phyloP scores from a whole-genome alignment of 2,329 filamentous ascomycete genomes.

The Monosporascus ibericus region DNA sequence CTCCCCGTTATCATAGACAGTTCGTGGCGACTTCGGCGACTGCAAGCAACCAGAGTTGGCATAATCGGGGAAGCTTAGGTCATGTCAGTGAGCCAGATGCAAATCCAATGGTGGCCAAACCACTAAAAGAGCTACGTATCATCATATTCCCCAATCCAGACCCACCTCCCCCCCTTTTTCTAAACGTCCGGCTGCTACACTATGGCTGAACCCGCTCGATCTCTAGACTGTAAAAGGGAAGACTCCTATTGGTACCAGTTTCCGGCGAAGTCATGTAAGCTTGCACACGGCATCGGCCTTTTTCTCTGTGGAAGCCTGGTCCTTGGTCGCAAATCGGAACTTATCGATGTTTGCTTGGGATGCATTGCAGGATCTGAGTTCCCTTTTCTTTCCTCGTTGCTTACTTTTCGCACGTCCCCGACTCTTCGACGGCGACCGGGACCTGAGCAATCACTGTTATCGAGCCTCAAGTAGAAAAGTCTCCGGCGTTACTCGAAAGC shows the following conservation, averaged over 20 bases:
- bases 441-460: background rate
- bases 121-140: background rate
- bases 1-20: background rate
- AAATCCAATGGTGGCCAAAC: background rate
- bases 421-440: background rate
- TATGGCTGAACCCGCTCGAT: background rate
- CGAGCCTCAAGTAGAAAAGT: background rate
- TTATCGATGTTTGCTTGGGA: background rate
- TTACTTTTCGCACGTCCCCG: background rate
- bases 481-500: background rate
- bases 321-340: background rate
- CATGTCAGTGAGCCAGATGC: background rate
- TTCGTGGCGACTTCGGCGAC: background rate
- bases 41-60: background rate
- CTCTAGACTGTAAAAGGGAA: background rate
- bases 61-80: background rate
- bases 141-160: background rate
- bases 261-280: background rate
- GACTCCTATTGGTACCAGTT: background rate
- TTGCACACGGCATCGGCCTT: background rate
- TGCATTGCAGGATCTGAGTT: background rate
- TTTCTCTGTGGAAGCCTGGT: background rate
- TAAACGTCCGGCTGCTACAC: background rate
- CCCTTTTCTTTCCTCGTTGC: background rate
- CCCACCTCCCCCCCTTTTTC: background rate